These are phyloP conservation scores for Mortierella sp. DNA, from an alignment of 371 early-diverging fungal genomes.

Conservation along the genomic window DNA sequence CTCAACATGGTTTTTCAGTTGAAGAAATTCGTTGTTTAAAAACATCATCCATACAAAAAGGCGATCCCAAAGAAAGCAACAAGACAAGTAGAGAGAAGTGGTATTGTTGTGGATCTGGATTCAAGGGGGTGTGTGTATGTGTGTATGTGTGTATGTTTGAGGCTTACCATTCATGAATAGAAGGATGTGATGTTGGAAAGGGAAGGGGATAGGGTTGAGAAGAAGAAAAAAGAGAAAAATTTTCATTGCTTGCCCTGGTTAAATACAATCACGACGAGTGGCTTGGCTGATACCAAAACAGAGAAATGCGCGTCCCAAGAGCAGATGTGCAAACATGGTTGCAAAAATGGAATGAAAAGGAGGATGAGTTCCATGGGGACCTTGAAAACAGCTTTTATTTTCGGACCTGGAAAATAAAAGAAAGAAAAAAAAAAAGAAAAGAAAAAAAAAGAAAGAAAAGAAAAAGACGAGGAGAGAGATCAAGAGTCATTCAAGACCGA, in stretches of 20 bases:
- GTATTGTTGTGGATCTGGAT: too few species aligned
- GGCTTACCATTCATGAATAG: constrained; percentile 11
- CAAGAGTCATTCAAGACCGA: not conserved
- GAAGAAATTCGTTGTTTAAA: constrained; percentile 60
- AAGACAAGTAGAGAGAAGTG: not conserved
- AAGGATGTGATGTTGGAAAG: not conserved
- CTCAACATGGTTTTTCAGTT: constrained; percentile 60
- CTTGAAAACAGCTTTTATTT: not conserved
- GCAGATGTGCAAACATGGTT: not conserved
- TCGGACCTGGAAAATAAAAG: not conserved
- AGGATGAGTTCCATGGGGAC: not conserved
- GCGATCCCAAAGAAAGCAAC: not conserved
- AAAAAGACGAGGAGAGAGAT: not conserved
- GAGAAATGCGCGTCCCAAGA: not conserved
- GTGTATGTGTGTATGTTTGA: not conserved
- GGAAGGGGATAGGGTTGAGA: not conserved
- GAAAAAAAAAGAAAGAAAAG: not conserved
- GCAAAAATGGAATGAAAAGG: not conserved
- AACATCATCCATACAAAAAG: constrained; percentile 56
- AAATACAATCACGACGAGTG: not conserved
- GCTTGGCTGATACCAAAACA: not conserved
- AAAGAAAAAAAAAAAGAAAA: not conserved
- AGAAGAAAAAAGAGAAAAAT: not conserved
- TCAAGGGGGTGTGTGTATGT: not conserved
- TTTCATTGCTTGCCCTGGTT: not conserved